Evolutionary conservation across 139 green algal genomes (phyloP).

Genomic region (Dunaliella sp.): DNA sequence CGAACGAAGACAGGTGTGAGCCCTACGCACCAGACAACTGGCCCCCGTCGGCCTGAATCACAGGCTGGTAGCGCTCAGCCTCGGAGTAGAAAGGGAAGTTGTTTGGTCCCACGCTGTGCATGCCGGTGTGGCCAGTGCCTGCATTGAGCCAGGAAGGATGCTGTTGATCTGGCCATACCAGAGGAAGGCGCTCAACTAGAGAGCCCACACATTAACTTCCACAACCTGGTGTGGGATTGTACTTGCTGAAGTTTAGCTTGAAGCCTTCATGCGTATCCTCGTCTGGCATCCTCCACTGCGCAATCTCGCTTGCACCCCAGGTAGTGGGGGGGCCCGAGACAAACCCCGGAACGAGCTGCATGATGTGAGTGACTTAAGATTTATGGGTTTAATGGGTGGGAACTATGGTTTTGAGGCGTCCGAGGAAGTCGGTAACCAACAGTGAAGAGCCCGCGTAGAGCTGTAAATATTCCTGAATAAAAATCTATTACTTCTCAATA

Average conservation of each 20-base stretch:
- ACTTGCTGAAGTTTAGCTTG: constrained; percentile 47
- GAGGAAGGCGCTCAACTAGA: too few relatives aligned
- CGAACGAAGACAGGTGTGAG: too few relatives aligned
- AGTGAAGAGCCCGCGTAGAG: too few relatives aligned
- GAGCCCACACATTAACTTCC: too few relatives aligned
- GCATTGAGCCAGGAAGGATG: too few relatives aligned
- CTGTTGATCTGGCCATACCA: too few relatives aligned
- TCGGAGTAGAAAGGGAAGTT: constrained; percentile 89
- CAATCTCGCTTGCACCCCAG: neutral
- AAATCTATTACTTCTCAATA: too few relatives aligned
- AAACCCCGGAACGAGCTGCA: neutral
- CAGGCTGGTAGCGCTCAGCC: constrained; percentile 77
- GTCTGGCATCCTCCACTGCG: neutral
- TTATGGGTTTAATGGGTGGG: too few relatives aligned
- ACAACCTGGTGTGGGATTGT: constrained; percentile 79
- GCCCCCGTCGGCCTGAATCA: constrained; percentile 81
- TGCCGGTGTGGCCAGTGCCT: constrained; percentile 81
- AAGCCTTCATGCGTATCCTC: constrained; percentile 12
- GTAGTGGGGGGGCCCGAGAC: neutral
- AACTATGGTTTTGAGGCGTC: too few relatives aligned
- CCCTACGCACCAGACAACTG: constrained; percentile 83
- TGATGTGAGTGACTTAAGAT: too few relatives aligned
- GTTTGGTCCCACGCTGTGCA: constrained; percentile 77
- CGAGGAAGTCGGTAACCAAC: too few relatives aligned
- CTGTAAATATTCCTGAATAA: too few relatives aligned